Evolutionary conservation across 1,284 basidiomycete species (phyloP).

Genomic region (Trichosporon faecale): DNA sequence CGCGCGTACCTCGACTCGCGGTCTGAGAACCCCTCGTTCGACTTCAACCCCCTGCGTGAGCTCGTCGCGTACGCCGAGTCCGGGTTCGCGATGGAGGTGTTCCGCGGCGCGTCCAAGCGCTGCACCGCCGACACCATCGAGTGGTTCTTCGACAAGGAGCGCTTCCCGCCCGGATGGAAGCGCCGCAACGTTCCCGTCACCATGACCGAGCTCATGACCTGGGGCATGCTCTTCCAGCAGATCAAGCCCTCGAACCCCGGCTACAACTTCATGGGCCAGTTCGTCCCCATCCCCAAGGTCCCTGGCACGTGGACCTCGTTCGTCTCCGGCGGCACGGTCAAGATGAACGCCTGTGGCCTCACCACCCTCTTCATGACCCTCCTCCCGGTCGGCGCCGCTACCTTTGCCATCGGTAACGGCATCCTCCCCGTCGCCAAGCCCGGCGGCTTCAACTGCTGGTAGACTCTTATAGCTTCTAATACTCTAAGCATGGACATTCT

Average conservation of each 20-base stretch:
- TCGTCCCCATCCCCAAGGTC: neutral
- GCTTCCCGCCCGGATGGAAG: slow-evolving; percentile 13
- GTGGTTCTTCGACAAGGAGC: slow-evolving; percentile 14
- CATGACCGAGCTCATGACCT: slow-evolving; percentile 14
- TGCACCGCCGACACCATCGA: slow-evolving; percentile 7
- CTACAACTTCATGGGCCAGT: neutral
- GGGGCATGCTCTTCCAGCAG: slow-evolving; percentile 13
- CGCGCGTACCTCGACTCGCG: neutral
- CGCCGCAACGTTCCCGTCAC: slow-evolving; percentile 12
- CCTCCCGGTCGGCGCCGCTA: neutral
- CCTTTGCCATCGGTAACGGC: neutral
- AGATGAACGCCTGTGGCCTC: neutral
- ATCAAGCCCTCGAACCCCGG: slow-evolving; percentile 1
- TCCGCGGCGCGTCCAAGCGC: neutral
- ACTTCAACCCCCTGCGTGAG: slow-evolving; percentile 13
- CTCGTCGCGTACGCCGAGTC: slow-evolving; percentile 19
- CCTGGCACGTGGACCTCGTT: neutral
- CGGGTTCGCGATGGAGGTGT: slow-evolving; percentile 14
- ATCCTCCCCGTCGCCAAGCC: too few relatives aligned
- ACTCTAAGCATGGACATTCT: neutral
- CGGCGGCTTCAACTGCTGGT: neutral
- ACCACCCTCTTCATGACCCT: neutral
- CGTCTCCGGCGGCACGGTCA: neutral
- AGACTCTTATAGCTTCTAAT: neutral
- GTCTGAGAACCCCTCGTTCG: neutral